A percentile compares a stretch with the other conserved stretches of the same genome.
These are phyloP conservation scores for Exutisphaerella laricina DNA, from an alignment of 2,329 filamentous ascomycete species.

Conservation along the genomic window DNA sequence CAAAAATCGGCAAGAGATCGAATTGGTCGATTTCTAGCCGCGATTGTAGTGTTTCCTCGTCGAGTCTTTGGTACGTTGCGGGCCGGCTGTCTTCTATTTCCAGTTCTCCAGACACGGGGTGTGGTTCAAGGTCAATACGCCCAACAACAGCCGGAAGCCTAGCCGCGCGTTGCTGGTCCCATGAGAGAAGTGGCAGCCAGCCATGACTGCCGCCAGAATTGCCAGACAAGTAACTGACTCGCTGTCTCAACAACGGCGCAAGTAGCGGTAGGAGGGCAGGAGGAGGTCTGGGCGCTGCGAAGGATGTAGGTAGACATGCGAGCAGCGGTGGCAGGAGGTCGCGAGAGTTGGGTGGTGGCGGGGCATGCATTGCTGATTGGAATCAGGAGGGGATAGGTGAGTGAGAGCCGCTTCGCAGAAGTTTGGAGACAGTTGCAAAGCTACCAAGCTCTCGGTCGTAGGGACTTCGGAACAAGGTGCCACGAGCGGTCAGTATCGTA, in stretches of 20 bases:
- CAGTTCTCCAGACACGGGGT: conserved; percentile 73
- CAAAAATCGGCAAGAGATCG: conserved; percentile 58
- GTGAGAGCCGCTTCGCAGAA: neutral
- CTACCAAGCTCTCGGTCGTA: neutral
- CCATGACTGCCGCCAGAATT: conserved; percentile 40
- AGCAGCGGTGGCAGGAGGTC: conserved; percentile 57
- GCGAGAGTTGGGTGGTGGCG: conserved; percentile 49
- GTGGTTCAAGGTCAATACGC: conserved; percentile 65
- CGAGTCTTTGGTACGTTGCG: conserved; percentile 61
- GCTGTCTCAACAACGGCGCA: conserved; percentile 58
- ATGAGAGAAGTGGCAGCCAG: conserved; percentile 69
- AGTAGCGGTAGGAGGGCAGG: conserved; percentile 57
- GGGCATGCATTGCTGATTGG: conserved; percentile 47
- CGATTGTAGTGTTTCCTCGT: conserved; percentile 68
- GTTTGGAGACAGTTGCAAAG: conserved; percentile 9
- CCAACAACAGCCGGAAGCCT: conserved; percentile 58
- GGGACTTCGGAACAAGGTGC: neutral
- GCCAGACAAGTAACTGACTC: conserved; percentile 56
- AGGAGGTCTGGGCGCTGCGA: conserved; percentile 54
- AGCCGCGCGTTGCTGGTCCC: conserved; percentile 54
- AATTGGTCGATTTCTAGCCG: conserved; percentile 58
- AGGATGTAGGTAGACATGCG: conserved; percentile 58
- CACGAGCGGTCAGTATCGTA: too few species aligned
- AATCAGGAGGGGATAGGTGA: conserved; percentile 1
- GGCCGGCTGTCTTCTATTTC: conserved; percentile 64